These are phyloP conservation scores for Kluyveromyces dobzhanskii DNA, from an alignment of 805 yeast genomes.

Conservation along the genomic window DNA sequence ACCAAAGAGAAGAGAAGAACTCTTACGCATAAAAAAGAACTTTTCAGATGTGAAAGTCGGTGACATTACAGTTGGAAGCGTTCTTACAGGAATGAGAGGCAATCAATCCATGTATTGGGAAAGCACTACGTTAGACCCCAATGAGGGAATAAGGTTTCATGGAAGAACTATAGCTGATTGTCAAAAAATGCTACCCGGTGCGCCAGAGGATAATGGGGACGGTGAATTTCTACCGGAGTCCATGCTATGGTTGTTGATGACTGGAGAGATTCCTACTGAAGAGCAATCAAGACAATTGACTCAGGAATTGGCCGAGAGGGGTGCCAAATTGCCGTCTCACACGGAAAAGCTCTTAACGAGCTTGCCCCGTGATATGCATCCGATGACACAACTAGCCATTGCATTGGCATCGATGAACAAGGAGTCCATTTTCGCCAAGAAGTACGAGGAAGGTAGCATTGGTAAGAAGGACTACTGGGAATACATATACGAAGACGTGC, in stretches of 20 bases:
- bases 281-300: constrained; percentile 50
- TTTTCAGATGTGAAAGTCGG: constrained; percentile 34
- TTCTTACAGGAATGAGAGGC: constrained; percentile 75
- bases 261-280: constrained; percentile 62
- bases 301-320: constrained; percentile 55
- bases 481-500: constrained; percentile 61
- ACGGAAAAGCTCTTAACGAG: constrained; percentile 51
- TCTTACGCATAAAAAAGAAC: constrained; percentile 33
- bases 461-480: constrained; percentile 69
- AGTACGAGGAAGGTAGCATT: constrained; percentile 58
- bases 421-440: constrained; percentile 62
- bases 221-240: constrained; percentile 66
- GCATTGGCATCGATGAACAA: constrained; percentile 68
- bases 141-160: constrained; percentile 71
- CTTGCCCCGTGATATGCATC: constrained; percentile 63
- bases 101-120: constrained; percentile 71
- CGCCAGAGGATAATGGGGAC: constrained; percentile 34
- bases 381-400: constrained; percentile 77
- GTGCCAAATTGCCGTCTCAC: constrained; percentile 51
- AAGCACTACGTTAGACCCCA: constrained; percentile 67
- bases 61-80: constrained; percentile 35
- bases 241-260: constrained; percentile 69
- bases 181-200: constrained; percentile 50
- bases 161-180: constrained; percentile 69
- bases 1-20: constrained; percentile 36